Evolutionary conservation across 2,329 filamentous ascomycete genomes (phyloP), one percentile per base, ranked within the genome.

Genomic region (Hypoxylon sp.): DNA sequence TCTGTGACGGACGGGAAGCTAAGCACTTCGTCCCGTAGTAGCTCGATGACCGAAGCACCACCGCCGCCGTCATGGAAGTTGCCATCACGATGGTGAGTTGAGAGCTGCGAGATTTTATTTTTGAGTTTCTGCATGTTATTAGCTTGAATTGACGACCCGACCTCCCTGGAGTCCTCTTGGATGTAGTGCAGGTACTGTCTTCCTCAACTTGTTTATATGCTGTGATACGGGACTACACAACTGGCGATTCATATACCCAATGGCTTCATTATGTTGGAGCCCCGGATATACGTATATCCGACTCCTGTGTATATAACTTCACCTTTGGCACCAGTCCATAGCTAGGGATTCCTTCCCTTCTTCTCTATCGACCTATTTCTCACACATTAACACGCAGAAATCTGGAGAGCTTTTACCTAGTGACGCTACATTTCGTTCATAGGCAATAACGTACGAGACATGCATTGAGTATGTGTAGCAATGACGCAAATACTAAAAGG

Each of bases 1-100:
- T 58, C 55, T 4, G 21, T 21, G 19, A 58, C 36, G 55, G 55
- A 58, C 7, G 43, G 55, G 30, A 58, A 58, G 30, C n/a, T 49
- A 9, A 36, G 21, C 9, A 48, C 55, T 38, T 49, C 32, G 25
- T 48, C 6, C n/a, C 14, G 25, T 10, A 58, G 28, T 3, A 58
- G 41, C 45, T 48, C 55, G 2, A 36, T 28, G 36, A 46, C 14
- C 1, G 52, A 45, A 13, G 14, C n/a, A 5, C 28, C 48, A 6
- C 28, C 48, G 23, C n/a, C 14, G 6, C 14, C 5, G 21, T n/a
- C 14, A 19, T 34, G 11, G 28, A 2, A n/a, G 19, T 28, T 34
- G 3, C 23, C 23, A 14, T 19, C 14, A 19, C 48, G n/a, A 7
- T 17, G 23, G 13, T 32, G 25, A 17, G 25, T 10, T 11, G 32